A percentile compares a stretch with the other conserved stretches of the same genome.
phyloP scores from a whole-genome alignment of 345 rosid genomes.

The Durio zibethinus region DNA sequence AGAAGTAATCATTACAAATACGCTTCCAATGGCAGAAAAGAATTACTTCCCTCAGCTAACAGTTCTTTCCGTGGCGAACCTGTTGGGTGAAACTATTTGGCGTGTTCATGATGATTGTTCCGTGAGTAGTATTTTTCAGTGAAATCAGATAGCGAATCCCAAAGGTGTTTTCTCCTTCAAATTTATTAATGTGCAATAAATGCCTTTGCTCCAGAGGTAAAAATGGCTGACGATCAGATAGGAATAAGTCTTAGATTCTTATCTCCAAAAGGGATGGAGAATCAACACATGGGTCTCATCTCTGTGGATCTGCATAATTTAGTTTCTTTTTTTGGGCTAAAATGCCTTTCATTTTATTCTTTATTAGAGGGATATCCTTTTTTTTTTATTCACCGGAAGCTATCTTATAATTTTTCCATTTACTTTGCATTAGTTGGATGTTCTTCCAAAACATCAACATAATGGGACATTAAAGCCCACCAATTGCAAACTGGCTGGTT shows the following conservation, averaged over 20 bases:
- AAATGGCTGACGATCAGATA: not conserved
- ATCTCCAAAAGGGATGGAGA: not conserved
- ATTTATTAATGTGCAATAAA: not conserved
- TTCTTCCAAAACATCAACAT: not conserved
- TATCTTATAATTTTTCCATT: not conserved
- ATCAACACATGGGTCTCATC: not conserved
- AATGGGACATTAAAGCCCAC: too few species aligned
- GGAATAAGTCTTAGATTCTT: slow-evolving; percentile 7
- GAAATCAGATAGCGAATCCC: slow-evolving; percentile 14
- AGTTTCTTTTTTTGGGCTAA: not conserved
- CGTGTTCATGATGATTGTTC: slow-evolving; percentile 87
- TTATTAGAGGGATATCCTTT: not conserved
- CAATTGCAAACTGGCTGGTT: too few species aligned
- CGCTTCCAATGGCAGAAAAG: slow-evolving; percentile 63
- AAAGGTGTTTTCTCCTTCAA: not conserved
- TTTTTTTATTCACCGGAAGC: not conserved
- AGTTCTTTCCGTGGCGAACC: slow-evolving; percentile 72
- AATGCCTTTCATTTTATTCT: not conserved
- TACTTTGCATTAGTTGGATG: not conserved
- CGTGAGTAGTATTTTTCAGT: slow-evolving; percentile 64
- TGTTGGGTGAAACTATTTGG: slow-evolving; percentile 84
- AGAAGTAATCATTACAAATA: slow-evolving; percentile 78
- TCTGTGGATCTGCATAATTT: not conserved
- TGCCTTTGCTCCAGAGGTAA: not conserved
- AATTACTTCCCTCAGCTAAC: slow-evolving; percentile 80